Conservation (phyloP, 176 grass and related monocot species). For the Pontederia paniculata region DNA sequence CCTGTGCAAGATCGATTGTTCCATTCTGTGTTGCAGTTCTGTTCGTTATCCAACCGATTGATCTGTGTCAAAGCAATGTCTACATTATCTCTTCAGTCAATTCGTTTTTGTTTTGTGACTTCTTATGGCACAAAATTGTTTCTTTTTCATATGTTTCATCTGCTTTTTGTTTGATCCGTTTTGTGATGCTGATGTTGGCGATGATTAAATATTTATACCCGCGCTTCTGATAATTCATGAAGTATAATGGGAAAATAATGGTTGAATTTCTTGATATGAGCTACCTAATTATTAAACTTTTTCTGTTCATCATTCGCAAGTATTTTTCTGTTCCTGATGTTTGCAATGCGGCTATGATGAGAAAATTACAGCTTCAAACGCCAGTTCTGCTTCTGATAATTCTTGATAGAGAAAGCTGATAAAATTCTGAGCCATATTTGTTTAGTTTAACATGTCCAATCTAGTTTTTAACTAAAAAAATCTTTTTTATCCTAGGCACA, state of each 20-base stretch:
- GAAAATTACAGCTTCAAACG: conserved; percentile 33
- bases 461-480: no score
- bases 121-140: no score
- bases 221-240: conserved; percentile 52
- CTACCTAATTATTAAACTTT: background rate
- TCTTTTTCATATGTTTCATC: no score
- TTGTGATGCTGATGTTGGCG: conserved; percentile 6
- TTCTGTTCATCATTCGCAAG: background rate
- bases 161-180: no score
- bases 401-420: conserved; percentile 50
- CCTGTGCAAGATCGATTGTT: conserved; percentile 37
- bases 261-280: conserved; percentile 77
- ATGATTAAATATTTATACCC: conserved; percentile 36
- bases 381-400: conserved; percentile 81
- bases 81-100: background rate
- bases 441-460: background rate
- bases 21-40: conserved; percentile 68
- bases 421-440: conserved; percentile 26
- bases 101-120: background rate
- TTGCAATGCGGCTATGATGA: conserved; percentile 23
- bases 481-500: background rate
- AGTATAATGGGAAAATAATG: conserved; percentile 37
- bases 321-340: background rate
- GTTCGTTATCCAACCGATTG: conserved; percentile 21
- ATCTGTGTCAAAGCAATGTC: conserved; percentile 58